phyloP scores from a whole-genome alignment of 306 rosid species.

The Castanopsis chinensis region DNA sequence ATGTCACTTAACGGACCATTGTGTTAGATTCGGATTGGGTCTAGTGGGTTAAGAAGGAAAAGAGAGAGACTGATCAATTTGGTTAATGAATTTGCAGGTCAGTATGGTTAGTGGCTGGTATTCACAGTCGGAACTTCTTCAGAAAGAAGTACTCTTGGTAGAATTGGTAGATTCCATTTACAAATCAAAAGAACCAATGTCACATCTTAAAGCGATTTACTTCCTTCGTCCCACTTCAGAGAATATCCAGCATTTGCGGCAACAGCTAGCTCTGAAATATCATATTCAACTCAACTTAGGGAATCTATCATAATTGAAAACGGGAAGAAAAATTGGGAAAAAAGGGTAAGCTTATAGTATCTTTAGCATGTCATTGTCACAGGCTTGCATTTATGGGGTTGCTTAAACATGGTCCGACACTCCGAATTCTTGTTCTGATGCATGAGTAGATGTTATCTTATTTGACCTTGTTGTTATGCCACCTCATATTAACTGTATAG shows the following conservation, averaged over 20 bases:
- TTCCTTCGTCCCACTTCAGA: slow-evolving; percentile 86
- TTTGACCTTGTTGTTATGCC: background rate
- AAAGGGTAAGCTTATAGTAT: slow-evolving; percentile 12
- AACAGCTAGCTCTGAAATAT: slow-evolving; percentile 47
- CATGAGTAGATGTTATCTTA: background rate
- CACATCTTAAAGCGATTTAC: slow-evolving; percentile 89
- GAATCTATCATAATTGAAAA: background rate
- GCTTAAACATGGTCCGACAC: background rate
- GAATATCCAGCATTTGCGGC: slow-evolving; percentile 74
- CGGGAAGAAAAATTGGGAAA: no score
- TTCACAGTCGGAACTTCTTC: slow-evolving; percentile 92
- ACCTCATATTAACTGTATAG: slow-evolving; percentile 21
- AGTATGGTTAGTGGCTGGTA: slow-evolving; percentile 86
- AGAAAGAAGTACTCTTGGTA: slow-evolving; percentile 89
- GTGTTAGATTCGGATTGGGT: no score
- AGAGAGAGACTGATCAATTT: background rate
- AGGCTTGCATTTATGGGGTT: background rate
- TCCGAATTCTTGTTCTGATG: background rate
- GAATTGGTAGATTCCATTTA: slow-evolving; percentile 82
- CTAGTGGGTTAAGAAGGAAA: no score
- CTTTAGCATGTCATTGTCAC: background rate
- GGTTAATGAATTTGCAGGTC: slow-evolving; percentile 53
- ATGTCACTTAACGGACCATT: no score
- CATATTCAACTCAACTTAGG: background rate
- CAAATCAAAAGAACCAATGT: slow-evolving; percentile 78